Conservation (phyloP, 1,139 yeast species). For the Candida sp. region DNA sequence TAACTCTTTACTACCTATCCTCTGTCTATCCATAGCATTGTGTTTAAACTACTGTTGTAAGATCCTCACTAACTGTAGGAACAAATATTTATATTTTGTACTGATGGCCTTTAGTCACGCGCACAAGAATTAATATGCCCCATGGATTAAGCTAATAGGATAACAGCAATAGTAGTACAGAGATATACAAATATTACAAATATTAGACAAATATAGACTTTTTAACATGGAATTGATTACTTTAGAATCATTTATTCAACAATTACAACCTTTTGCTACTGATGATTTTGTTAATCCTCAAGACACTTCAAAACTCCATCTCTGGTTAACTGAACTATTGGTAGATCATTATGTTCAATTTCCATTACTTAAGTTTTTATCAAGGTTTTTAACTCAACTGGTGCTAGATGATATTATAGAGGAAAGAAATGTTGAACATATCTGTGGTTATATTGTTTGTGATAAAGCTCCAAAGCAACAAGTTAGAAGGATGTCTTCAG, state of each 20-base stretch:
- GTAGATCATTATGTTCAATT: constrained; percentile 57
- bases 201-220: neutral
- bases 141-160: too few relatives aligned
- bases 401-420: constrained; percentile 72
- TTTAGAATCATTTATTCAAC: constrained; percentile 24
- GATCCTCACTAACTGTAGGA: too few relatives aligned
- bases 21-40: neutral
- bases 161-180: neutral
- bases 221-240: constrained; percentile 27
- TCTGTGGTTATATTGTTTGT: constrained; percentile 86
- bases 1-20: neutral
- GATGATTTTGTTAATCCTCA: constrained; percentile 44
- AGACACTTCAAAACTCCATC: constrained; percentile 52
- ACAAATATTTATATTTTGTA: too few relatives aligned
- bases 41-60: too few relatives aligned
- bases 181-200: neutral
- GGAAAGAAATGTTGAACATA: constrained; percentile 77
- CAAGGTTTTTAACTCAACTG: constrained; percentile 69
- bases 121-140: too few relatives aligned
- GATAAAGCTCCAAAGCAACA: constrained; percentile 40
- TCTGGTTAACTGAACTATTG: constrained; percentile 54
- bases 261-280: constrained; percentile 24
- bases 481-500: constrained; percentile 25
- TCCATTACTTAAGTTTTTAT: constrained; percentile 56
- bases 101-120: too few relatives aligned